Base-by-base conservation (phyloP, 176 grass and related monocot species). In the Lolium multiflorum region DNA sequence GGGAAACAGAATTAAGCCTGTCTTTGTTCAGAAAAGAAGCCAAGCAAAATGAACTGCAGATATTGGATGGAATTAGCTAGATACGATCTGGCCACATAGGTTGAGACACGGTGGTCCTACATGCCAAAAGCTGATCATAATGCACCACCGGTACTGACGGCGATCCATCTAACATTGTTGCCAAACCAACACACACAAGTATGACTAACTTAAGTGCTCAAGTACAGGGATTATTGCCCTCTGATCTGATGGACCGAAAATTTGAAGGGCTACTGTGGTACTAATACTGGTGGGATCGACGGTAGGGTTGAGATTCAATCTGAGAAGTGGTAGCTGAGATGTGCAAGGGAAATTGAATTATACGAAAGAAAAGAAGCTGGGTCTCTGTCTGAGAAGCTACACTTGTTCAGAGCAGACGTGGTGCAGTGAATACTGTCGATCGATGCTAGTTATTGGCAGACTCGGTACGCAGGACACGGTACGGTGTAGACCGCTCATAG, bases 91-190 rank as follows among this genome's bases (percentile, higher is more conserved):
- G 72, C 38, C 28, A 74, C 54, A 43, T 28, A 28, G 25, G 11
- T 13, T 10, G 51, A 57, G 24, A 52, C 13, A 16, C 24, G n/a
- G 18, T 69, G 80, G 46, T 24, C 56, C 67, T 74, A 3, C 35
- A 28, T n/a, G 46, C n/a, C 38, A 54, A 1, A 49, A 37, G 60
- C 48, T 0, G 48, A 58, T 81, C 68, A 61, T 72, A 86, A 90
- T 35, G 41, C 62, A 21, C 28, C 44, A 86, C 52, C 78, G 8
- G 35, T 48, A 37, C 20, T 1, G 77, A 8, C 55, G 47, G 55
- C 15, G 61, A 71, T 78, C 54, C 38, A 71, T 77, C 18, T 35
- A 66, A 51, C 63, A 58, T 81, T 52, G 43, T 41, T 9, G 57
- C 38, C 18, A 78, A 41, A 9, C 57, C 18, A 41, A 58, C 13